These are phyloP conservation scores for Blastobotrys americana DNA, from an alignment of 805 yeast genomes.

Conservation along the genomic window DNA sequence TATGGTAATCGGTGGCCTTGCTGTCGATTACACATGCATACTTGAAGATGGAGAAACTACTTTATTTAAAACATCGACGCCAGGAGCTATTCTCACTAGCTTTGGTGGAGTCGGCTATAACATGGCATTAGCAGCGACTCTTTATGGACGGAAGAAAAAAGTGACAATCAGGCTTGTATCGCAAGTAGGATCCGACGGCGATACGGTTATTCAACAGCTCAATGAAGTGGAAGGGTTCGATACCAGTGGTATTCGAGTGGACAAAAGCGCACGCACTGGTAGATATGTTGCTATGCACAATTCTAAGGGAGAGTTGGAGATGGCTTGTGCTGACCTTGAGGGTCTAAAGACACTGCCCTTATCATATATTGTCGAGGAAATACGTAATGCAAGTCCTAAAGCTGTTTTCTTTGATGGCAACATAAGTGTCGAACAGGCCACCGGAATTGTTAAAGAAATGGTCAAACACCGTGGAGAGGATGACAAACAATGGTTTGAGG, in stretches of 20 bases:
- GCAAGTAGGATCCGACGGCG: constrained; percentile 50
- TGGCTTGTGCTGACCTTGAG: constrained; percentile 85
- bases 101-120: constrained; percentile 86
- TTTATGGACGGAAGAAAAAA: constrained; percentile 22
- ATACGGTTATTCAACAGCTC: constrained; percentile 12
- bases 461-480: background rate
- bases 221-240: constrained; percentile 28
- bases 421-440: constrained; percentile 40
- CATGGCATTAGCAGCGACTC: constrained; percentile 56
- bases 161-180: constrained; percentile 43
- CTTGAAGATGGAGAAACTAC: constrained; percentile 28
- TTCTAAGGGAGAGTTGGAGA: constrained; percentile 50
- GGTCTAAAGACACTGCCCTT: constrained; percentile 47
- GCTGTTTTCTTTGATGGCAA: constrained; percentile 63
- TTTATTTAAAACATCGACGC: constrained; percentile 55
- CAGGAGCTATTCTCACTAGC: constrained; percentile 49
- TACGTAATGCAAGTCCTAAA: constrained; percentile 40
- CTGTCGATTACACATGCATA: constrained; percentile 61
- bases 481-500: background rate
- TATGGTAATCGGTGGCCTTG: constrained; percentile 65
- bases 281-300: constrained; percentile 69
- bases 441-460: constrained; percentile 28
- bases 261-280: constrained; percentile 42
- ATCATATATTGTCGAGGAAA: constrained; percentile 36
- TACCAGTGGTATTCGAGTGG: constrained; percentile 36